Conservation (phyloP, 2,329 filamentous ascomycete genomes). For the Chaetothyriales sp. region DNA sequence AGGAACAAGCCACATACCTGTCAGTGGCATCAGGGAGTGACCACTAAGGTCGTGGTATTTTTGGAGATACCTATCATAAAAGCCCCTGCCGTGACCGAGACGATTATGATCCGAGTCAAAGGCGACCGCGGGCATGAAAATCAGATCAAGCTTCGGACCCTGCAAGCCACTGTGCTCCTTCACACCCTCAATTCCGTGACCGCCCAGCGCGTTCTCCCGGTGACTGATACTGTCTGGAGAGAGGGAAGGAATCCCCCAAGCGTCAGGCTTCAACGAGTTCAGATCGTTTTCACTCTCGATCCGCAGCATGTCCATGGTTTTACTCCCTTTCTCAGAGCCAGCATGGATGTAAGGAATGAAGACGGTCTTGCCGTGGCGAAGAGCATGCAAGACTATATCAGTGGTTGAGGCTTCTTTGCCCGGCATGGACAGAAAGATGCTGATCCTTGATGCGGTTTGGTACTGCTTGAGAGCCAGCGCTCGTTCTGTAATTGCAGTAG, state of each 20-base stretch:
- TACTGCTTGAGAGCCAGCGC: constrained; percentile 60
- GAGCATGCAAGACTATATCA: constrained; percentile 64
- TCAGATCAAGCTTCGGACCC: constrained; percentile 52
- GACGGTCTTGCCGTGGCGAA: constrained; percentile 63
- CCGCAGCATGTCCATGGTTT: constrained; percentile 91
- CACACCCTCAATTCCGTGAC: constrained; percentile 19
- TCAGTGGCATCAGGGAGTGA: constrained; percentile 37
- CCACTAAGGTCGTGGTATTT: constrained; percentile 27
- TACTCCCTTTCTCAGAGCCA: constrained; percentile 28
- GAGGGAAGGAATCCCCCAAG: constrained; percentile 90
- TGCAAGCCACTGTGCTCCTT: constrained; percentile 12
- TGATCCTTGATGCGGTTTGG: constrained; percentile 56
- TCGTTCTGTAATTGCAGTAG: constrained; percentile 46
- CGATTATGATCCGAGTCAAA: constrained; percentile 65
- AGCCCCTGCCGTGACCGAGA: constrained; percentile 87
- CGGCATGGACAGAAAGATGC: constrained; percentile 89
- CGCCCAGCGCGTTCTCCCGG: constrained; percentile 60
- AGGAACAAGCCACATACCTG: constrained; percentile 34
- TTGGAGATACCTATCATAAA: constrained; percentile 86
- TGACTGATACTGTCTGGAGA: constrained; percentile 46
- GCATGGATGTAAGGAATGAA: constrained; percentile 77
- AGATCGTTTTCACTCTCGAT: constrained; percentile 62
- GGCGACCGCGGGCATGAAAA: constrained; percentile 83
- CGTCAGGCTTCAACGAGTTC: constrained; percentile 57
- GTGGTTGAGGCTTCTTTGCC: constrained; percentile 71